Percentiles rank a stretch among this genome's conserved stretches.
phyloP scores from a whole-genome alignment of 2,329 filamentous ascomycete genomes.

The Didymella pinodella region DNA sequence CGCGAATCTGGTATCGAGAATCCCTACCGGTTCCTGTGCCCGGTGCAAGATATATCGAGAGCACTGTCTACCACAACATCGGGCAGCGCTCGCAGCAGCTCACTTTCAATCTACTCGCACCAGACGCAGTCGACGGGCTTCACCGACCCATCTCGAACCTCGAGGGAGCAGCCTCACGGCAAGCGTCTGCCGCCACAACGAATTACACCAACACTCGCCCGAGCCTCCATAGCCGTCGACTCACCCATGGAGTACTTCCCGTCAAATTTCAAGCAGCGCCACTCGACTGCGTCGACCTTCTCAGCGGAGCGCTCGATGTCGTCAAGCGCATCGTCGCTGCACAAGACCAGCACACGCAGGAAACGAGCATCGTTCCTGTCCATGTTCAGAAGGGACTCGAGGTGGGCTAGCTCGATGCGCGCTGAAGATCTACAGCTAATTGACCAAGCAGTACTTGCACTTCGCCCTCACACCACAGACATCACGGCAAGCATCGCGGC shows the following conservation, averaged over 20 bases:
- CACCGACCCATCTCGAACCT: constrained; percentile 46
- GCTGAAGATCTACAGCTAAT: constrained; percentile 24
- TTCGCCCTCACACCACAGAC: constrained; percentile 35
- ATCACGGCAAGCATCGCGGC: constrained; percentile 35
- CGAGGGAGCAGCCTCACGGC: constrained; percentile 36
- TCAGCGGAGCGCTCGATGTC: constrained; percentile 33
- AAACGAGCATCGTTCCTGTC: constrained; percentile 43
- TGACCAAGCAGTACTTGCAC: constrained; percentile 33
- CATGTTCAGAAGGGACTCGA: constrained; percentile 44
- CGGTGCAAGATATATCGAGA: constrained; percentile 34
- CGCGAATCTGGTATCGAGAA: constrained; percentile 44
- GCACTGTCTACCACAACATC: constrained; percentile 44
- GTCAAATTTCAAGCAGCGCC: constrained; percentile 28
- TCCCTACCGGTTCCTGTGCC: constrained; percentile 42
- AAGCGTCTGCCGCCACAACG: constrained; percentile 31
- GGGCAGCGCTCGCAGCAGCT: constrained; percentile 44
- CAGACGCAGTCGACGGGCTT: constrained; percentile 48
- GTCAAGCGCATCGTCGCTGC: constrained; percentile 35
- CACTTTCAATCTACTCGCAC: constrained; percentile 46
- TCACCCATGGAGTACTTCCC: constrained; percentile 28
- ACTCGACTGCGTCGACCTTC: constrained; percentile 33
- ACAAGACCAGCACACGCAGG: constrained; percentile 29
- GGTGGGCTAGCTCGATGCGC: constrained; percentile 28
- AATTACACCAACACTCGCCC: constrained; percentile 28
- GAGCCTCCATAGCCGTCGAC: constrained; percentile 32